Percentiles rank a stretch among this genome's conserved stretches.
Conservation (phyloP, 164 flowering plant species). For the Paratinospora sagittata region DNA sequence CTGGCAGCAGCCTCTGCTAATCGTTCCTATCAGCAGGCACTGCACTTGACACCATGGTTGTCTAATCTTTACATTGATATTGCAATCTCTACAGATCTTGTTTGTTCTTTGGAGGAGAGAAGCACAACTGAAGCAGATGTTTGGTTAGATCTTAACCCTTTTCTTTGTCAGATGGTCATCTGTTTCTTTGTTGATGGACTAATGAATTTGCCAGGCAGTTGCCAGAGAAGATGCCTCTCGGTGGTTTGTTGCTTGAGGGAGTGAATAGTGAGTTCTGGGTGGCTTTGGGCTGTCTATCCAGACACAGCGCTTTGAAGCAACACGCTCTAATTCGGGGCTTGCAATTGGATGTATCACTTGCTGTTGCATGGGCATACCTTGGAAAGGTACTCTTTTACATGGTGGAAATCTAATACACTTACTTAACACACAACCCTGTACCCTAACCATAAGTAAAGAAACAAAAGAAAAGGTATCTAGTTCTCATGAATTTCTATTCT, state of each 20-base stretch:
- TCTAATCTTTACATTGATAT: slow-evolving; percentile 74
- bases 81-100: slow-evolving; percentile 60
- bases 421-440: background rate
- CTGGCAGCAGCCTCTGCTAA: slow-evolving; percentile 53
- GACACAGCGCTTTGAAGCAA: slow-evolving; percentile 53
- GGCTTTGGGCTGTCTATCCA: slow-evolving; percentile 69
- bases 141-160: slow-evolving; percentile 42
- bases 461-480: background rate
- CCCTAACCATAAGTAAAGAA: background rate
- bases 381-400: slow-evolving; percentile 59
- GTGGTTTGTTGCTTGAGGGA: slow-evolving; percentile 76
- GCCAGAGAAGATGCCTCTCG: slow-evolving; percentile 85
- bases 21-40: slow-evolving; percentile 74
- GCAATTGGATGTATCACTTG: slow-evolving; percentile 88
- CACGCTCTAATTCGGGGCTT: slow-evolving; percentile 85
- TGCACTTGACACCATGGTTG: slow-evolving; percentile 91
- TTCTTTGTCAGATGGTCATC: background rate
- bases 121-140: slow-evolving; percentile 21
- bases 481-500: background rate
- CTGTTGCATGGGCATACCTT: slow-evolving; percentile 88
- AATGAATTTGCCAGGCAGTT: slow-evolving; percentile 53
- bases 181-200: slow-evolving; percentile 7
- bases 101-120: slow-evolving; percentile 34
- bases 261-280: slow-evolving; percentile 80
- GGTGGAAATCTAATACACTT: background rate